phyloP scores from a whole-genome alignment of 2,329 filamentous ascomycete species.

The Aspergillus aculeatinus region DNA sequence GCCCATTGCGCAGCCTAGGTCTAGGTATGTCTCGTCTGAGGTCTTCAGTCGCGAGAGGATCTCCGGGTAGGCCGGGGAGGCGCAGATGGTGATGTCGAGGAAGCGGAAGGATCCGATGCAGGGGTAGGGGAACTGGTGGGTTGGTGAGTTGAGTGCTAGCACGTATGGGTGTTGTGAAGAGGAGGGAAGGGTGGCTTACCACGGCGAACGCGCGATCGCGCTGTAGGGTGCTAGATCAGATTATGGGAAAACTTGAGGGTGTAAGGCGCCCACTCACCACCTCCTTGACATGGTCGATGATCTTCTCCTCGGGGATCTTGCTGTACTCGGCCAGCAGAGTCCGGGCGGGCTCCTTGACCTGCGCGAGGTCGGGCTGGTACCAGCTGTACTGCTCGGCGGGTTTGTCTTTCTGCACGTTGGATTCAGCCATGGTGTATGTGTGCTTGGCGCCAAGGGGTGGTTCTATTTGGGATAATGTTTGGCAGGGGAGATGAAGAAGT shows the following conservation, averaged over 20 bases:
- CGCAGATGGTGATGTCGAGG: not conserved
- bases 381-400: not conserved
- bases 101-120: constrained; percentile 7
- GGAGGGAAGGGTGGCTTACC: not conserved
- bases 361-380: not conserved
- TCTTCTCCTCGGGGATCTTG: constrained; percentile 1
- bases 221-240: not conserved
- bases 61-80: not conserved
- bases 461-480: not conserved
- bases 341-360: not conserved
- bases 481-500: not conserved
- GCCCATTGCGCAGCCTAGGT: constrained; percentile 5
- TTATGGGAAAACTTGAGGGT: accelerated
- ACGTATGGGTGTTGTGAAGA: not conserved
- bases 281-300: constrained; percentile 2
- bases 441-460: not conserved
- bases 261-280: not conserved
- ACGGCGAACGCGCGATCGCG: constrained; percentile 3
- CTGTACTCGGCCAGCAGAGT: constrained; percentile 1
- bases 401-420: not conserved
- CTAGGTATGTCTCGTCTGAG: not conserved
- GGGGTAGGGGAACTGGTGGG: constrained; percentile 3
- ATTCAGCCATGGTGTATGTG: not conserved
- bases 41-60: not conserved
- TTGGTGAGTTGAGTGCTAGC: not conserved